These are phyloP conservation scores for Silybum marianum DNA, from an alignment of 129 eudicot genomes.

Conservation along the genomic window DNA sequence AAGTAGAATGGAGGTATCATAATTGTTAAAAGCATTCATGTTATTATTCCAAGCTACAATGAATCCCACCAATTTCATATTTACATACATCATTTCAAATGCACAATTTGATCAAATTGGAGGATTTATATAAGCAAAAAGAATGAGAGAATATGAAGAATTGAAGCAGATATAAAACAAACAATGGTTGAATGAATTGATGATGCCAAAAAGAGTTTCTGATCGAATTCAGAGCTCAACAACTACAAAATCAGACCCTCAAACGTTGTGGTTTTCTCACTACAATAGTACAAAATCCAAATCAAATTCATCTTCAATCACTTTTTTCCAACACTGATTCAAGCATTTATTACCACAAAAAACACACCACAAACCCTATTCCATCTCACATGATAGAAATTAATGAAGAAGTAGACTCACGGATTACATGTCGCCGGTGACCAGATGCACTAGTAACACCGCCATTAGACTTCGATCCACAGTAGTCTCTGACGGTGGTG, in stretches of 20 bases:
- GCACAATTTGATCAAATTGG: no score
- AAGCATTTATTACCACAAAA: background rate
- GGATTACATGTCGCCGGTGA: slow-evolving; percentile 2
- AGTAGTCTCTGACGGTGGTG: slow-evolving; percentile 48
- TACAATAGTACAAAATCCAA: background rate
- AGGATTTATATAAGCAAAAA: no score
- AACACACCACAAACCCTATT: slow-evolving; percentile 40
- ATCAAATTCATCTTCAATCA: background rate
- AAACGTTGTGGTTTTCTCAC: background rate
- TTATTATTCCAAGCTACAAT: no score
- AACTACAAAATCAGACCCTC: background rate
- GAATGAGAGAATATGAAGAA: background rate
- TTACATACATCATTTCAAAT: no score
- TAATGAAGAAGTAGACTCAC: slow-evolving; percentile 15
- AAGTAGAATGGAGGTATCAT: no score
- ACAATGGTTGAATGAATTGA: background rate
- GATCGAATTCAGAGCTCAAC: background rate
- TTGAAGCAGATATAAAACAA: no score
- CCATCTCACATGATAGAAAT: slow-evolving; percentile 37
- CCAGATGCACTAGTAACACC: background rate
- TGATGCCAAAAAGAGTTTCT: background rate
- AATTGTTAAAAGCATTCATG: no score
- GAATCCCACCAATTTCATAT: no score
- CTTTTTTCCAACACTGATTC: background rate
- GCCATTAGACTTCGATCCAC: slow-evolving; percentile 9